Evolutionary conservation across 495 filamentous ascomycete genomes (phyloP), one percentile per base, ranked within the genome.

Genomic region (Tuber brumale): DNA sequence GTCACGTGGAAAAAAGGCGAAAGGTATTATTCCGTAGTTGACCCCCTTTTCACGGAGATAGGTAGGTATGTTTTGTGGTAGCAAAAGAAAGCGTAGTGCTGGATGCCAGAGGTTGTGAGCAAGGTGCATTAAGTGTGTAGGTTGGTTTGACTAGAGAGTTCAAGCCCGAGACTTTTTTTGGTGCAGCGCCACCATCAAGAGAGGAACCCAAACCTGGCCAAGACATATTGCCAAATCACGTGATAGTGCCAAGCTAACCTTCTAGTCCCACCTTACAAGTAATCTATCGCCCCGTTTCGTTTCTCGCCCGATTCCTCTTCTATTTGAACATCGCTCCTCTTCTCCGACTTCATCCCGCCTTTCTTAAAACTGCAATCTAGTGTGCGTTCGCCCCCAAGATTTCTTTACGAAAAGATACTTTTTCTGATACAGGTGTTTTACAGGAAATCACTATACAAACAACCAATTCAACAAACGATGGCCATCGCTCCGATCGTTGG

Each of bases 401-500:
- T 66, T 31, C 57, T 31, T 31, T 66, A 8, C n/a, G 3, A 31
- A 66, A 31, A 16, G 57, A 66, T 31, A 31, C 57, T 31, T 4
- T 31, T 31, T 18, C 57, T 66, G 57, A 66, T n/a, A 31, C 51
- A 31, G 2, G 10, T 16, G 16, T 16, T 19, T n/a, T 42, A 35
- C 39, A 71, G 21, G 4, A 31, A 31, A 66, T 31, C 57, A 66
- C 57, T 16, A 31, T 12, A 66, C 27, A 31, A 66, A 31, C 57
- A 66, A 31, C 57, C 31, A 5, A 31, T 12, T 4, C 12, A 66
- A 66, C 57, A 66, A 61, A 66, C 57, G 76, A 76, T 80, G 81
- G 80, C 78, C 74, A 79, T 81, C 79, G 82, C 75, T 73, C 81
- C 81, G 72, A 81, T 83, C 76, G 76, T 81, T 71, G 73, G 83